Percentiles rank a stretch among this genome's conserved stretches.
Conservation (phyloP, 164 flowering plant species). For the Hamamelis virginiana region DNA sequence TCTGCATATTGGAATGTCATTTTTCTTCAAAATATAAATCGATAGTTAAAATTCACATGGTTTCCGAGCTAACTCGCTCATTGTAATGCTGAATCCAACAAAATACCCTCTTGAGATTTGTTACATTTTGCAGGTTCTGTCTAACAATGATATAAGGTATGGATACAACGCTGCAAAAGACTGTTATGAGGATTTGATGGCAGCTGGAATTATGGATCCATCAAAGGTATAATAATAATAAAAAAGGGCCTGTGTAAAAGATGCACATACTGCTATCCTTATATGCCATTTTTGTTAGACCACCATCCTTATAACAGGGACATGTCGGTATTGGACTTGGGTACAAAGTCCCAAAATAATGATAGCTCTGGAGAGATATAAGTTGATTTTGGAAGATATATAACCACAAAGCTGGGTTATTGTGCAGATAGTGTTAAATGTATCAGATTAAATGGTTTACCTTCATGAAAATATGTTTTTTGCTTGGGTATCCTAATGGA, state of each 20-base stretch:
- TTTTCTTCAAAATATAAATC: not conserved
- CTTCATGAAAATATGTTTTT: no score
- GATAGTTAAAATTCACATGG: not conserved
- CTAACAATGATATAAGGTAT: conserved; percentile 40
- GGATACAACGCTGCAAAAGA: conserved; percentile 88
- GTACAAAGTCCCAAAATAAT: no score
- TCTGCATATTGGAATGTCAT: not conserved
- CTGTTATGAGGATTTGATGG: conserved; percentile 69
- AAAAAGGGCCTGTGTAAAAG: not conserved
- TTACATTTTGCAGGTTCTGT: conserved; percentile 49
- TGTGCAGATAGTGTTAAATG: no score
- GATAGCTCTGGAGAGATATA: no score
- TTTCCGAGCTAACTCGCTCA: conserved; percentile 3
- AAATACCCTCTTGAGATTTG: conserved; percentile 1
- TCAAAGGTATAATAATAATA: conserved; percentile 62
- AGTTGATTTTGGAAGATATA: no score
- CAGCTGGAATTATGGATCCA: conserved; percentile 83
- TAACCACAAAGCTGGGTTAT: no score
- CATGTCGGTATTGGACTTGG: no score
- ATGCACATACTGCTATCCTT: not conserved
- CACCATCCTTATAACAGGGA: no score
- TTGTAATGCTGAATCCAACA: not conserved
- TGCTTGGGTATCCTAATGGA: no score
- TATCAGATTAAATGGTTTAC: no score
- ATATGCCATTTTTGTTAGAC: not conserved